A percentile compares a stretch with the other conserved stretches of the same genome.
Evolutionary conservation across 202 grass and related monocot genomes (phyloP).

Genomic region (Zoysia matrella): DNA sequence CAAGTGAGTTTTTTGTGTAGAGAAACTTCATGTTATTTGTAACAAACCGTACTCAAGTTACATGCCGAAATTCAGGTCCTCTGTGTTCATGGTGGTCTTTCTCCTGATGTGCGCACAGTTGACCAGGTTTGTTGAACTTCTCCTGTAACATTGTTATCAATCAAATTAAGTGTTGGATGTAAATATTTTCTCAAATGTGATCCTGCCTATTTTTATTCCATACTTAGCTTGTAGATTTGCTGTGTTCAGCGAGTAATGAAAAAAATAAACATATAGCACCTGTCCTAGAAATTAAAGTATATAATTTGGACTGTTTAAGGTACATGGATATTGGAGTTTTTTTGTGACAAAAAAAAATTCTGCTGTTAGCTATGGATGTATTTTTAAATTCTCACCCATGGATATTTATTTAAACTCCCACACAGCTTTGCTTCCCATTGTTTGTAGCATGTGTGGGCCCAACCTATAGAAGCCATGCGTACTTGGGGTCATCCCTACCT

Average conservation of each 20-base stretch:
- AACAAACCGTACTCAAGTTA: constrained; percentile 17
- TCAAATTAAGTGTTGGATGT: neutral
- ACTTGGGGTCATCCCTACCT: neutral
- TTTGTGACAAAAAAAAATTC: neutral
- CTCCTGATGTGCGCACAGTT: constrained; percentile 90
- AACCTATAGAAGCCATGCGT: neutral
- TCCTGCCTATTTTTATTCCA: neutral
- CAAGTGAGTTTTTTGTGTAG: constrained; percentile 55
- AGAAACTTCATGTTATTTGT: constrained; percentile 28
- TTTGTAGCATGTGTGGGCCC: neutral
- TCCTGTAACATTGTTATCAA: neutral
- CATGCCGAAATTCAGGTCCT: constrained; percentile 68
- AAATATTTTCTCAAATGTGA: neutral
- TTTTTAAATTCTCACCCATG: neutral
- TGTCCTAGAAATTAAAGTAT: neutral
- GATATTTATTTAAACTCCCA: neutral
- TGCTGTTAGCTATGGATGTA: constrained; percentile 12
- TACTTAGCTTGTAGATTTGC: constrained; percentile 9
- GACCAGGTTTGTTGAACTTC: constrained; percentile 75
- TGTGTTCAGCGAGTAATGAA: neutral
- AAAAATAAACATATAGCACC: neutral
- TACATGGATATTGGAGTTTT: neutral
- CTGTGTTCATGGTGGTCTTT: constrained; percentile 96
- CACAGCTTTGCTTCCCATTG: neutral
- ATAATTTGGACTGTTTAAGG: neutral